phyloP scores from a whole-genome alignment of 2,329 filamentous ascomycete genomes.

The Nigrospora oryzae region DNA sequence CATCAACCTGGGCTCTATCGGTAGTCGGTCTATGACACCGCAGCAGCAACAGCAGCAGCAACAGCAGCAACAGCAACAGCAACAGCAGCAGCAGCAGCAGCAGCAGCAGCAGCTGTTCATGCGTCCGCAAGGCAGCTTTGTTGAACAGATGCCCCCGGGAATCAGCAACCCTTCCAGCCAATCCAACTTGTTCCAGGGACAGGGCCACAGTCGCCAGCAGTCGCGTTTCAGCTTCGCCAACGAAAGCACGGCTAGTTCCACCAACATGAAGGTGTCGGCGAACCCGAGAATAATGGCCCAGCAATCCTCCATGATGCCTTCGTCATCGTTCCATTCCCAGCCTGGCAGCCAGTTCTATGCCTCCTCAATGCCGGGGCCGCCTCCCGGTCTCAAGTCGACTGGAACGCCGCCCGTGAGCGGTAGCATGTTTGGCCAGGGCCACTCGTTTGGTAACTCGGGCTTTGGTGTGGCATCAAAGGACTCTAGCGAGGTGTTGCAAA shows the following conservation, averaged over 20 bases:
- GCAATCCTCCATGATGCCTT: slow-evolving; percentile 80
- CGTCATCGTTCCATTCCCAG: slow-evolving; percentile 48
- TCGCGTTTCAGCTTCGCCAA: slow-evolving; percentile 85
- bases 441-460: slow-evolving; percentile 67
- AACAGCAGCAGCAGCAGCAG: slow-evolving; percentile 26
- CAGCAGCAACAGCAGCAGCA: slow-evolving; percentile 63
- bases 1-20: slow-evolving; percentile 49
- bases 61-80: slow-evolving; percentile 25
- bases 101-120: slow-evolving; percentile 65
- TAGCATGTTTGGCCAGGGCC: slow-evolving; percentile 87
- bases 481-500: slow-evolving; percentile 67
- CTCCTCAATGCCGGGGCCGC: slow-evolving; percentile 81
- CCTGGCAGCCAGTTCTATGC: slow-evolving; percentile 68
- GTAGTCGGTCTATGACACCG: slow-evolving; percentile 67
- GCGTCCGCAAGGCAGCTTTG: slow-evolving; percentile 51
- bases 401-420: slow-evolving; percentile 65
- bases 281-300: slow-evolving; percentile 77
- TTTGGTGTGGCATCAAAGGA: slow-evolving; percentile 68
- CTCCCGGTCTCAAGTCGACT: slow-evolving; percentile 89
- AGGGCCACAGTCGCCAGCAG: slow-evolving; percentile 71
- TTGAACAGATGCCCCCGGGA: slow-evolving; percentile 52
- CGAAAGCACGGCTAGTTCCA: slow-evolving; percentile 54
- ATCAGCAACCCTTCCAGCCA: slow-evolving; percentile 37
- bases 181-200: slow-evolving; percentile 44
- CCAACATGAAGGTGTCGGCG: slow-evolving; percentile 66